Evolutionary conservation across 352 stramenopile genomes (phyloP), one percentile per base, ranked within the genome.

Genomic region (Pythium apleroticum): DNA sequence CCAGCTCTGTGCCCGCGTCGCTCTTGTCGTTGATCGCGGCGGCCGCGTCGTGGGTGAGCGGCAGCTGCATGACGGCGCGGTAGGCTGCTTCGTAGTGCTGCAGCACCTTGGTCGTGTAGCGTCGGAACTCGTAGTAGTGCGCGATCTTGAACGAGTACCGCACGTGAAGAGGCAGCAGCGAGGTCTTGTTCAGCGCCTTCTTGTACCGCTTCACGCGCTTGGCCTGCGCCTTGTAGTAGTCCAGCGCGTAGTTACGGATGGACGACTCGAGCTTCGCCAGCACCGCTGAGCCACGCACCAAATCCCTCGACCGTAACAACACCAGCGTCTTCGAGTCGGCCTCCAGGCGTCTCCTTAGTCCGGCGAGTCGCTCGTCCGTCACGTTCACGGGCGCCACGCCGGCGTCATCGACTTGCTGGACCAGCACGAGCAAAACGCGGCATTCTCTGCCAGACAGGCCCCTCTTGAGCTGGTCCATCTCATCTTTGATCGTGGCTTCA

Each of bases 141-240:
- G 86, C 88, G 43, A 95, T 92, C 75, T 96, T 96, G 66, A 96
- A 96, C 60, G 81, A 89, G 48, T 92, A 76, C n/a, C 88, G 77
- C 12, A 85, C 81, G 27, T 88, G 78, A 22, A 95, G 59, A 7
- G 75, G 73, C 56, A 87, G 68, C 28, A 84, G 76, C n/a, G 69
- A 69, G 4, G 68, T 81, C 71, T 92, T 94, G 56, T 73, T 78
- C 15, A 92, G 72, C 12, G 75, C 70, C 52, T 96, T 96, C 68
- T 93, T 91, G 71, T 91, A 91, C 39, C 84, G 71, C 66, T 96
- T 96, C n/a, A 95, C 88, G 11, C 88, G 81, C 67, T 96, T 96
- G 12, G 83, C 77, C 54, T 96, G 88, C 17, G 81, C 71, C 66
- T 95, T 96, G 76, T 94, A 96, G 71, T 96, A 96, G 71, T 96